Conservation (phyloP, 768 basidiomycete genomes). For the Amanita brunnescens region DNA sequence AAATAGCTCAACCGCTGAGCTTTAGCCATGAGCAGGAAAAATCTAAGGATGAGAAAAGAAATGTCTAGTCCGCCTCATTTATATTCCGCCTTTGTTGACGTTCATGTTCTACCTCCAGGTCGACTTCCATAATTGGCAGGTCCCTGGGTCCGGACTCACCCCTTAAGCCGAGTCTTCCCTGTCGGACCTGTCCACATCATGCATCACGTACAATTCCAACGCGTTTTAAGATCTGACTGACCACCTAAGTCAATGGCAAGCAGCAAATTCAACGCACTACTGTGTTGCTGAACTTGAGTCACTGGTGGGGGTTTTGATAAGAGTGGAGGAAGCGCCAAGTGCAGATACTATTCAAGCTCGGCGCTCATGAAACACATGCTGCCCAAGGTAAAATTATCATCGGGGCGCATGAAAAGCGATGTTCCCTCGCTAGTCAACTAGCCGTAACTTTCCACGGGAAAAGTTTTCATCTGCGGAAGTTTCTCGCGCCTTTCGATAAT, state of each 20-base stretch:
- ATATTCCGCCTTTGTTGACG: background rate
- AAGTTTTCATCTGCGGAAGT: background rate
- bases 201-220: background rate
- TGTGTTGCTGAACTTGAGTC: too few species aligned
- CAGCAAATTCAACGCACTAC: too few species aligned
- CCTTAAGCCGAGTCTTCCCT: too few species aligned
- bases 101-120: background rate
- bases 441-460: background rate
- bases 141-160: too few species aligned
- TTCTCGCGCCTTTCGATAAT: background rate
- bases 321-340: background rate
- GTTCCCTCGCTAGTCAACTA: background rate
- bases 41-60: background rate
- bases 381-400: background rate
- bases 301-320: too few species aligned
- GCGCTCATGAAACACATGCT: background rate
- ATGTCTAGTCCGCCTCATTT: background rate
- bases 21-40: background rate
- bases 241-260: too few species aligned
- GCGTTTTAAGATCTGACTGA: background rate
- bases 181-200: background rate
- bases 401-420: background rate
- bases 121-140: background rate
- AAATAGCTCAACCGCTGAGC: constrained; percentile 2
- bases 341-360: background rate